Percentiles rank a stretch among this genome's conserved stretches.
Evolutionary conservation across 2,329 filamentous ascomycete species (phyloP).

Genomic region (Volutella citrinella): DNA sequence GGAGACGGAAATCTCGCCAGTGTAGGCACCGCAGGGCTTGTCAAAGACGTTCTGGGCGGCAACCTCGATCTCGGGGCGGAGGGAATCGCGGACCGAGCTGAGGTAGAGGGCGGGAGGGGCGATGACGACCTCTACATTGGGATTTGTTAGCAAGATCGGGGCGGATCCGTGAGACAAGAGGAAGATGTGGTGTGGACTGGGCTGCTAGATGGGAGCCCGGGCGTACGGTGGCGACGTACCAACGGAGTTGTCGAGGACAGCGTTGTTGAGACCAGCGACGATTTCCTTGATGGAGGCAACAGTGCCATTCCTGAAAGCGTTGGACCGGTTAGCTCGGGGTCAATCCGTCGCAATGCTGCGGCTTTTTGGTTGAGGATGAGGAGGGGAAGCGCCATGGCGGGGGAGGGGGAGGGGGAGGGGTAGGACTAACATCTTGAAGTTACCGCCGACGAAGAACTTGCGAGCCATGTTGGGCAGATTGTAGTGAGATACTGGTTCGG

Average conservation of each 20-base stretch:
- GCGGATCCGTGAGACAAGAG: no score
- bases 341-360: slow-evolving; percentile 21
- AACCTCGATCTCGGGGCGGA: slow-evolving; percentile 75
- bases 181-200: no score
- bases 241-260: slow-evolving; percentile 72
- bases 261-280: slow-evolving; percentile 82
- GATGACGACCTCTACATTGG: slow-evolving; percentile 79
- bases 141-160: neutral
- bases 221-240: slow-evolving; percentile 56
- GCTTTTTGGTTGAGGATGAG: slow-evolving; percentile 23
- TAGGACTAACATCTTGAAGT: slow-evolving; percentile 91
- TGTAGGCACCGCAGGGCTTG: slow-evolving; percentile 95
- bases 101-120: slow-evolving; percentile 90
- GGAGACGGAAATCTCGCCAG: slow-evolving; percentile 88
- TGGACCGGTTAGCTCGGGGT: no score
- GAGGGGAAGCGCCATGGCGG: slow-evolving; percentile 13
- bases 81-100: slow-evolving; percentile 75
- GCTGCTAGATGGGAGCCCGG: no score
- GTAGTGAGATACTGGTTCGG: slow-evolving; percentile 2
- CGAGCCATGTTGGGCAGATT: slow-evolving; percentile 71
- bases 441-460: slow-evolving; percentile 96
- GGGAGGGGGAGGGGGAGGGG: slow-evolving; percentile 24
- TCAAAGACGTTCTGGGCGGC: slow-evolving; percentile 97
- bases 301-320: slow-evolving; percentile 97
- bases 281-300: slow-evolving; percentile 87